phyloP scores from a whole-genome alignment of 1,284 basidiomycete species.

The Fomitopsis palustris region DNA sequence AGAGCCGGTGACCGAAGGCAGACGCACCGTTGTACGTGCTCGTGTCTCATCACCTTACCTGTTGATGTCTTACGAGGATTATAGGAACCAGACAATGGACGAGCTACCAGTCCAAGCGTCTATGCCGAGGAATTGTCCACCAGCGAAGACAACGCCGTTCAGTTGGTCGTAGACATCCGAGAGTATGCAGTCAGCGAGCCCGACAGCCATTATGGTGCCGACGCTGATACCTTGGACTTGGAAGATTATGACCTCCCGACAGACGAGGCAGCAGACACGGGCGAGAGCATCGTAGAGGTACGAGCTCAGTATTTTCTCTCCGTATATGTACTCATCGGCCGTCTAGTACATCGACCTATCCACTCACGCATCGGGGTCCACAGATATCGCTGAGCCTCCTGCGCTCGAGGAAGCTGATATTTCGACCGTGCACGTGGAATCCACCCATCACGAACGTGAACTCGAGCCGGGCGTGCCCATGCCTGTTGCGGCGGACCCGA shows the following conservation, averaged over 20 bases:
- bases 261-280: too few relatives aligned
- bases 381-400: background rate
- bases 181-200: constrained; percentile 1
- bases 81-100: constrained; percentile 17
- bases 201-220: background rate
- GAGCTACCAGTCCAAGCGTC: background rate
- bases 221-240: background rate
- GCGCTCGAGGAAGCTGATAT: background rate
- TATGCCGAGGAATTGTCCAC: background rate
- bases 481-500: constrained; percentile 40
- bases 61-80: background rate
- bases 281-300: background rate
- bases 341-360: background rate
- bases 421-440: too few relatives aligned
- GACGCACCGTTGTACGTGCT: constrained; percentile 22
- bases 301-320: background rate
- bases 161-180: background rate
- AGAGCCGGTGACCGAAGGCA: constrained; percentile 23
- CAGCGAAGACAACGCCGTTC: background rate
- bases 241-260: background rate
- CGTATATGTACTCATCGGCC: background rate
- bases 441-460: constrained; percentile 1
- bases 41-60: background rate
- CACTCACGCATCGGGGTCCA: background rate
- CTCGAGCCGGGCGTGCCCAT: constrained; percentile 29